A percentile compares a stretch with the other conserved stretches of the same genome.
These are phyloP conservation scores for Colletotrichum sp. DNA, from an alignment of 2,329 filamentous ascomycete species.

Conservation along the genomic window DNA sequence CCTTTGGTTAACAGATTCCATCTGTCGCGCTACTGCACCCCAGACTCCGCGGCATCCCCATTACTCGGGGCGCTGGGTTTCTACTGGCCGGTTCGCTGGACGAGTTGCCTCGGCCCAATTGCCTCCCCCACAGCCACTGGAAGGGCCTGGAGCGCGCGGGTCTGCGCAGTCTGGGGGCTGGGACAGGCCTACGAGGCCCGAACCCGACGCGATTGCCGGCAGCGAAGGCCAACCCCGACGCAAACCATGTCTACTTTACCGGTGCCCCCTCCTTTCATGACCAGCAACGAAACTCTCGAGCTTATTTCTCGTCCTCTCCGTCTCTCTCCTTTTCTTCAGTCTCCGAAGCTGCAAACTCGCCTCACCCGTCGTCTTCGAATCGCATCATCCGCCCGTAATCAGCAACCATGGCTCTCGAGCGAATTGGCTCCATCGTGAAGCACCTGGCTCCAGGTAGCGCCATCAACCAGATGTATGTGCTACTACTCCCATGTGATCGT, in stretches of 20 bases:
- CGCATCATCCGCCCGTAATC: conserved; percentile 27
- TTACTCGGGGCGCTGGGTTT: not conserved
- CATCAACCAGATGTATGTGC: conserved; percentile 76
- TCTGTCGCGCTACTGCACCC: conserved; percentile 14
- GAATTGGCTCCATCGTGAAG: conserved; percentile 85
- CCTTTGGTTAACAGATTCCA: not conserved
- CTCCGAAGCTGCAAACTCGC: not conserved
- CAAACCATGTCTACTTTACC: conserved; percentile 15
- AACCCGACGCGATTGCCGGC: conserved; percentile 19
- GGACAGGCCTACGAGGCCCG: not conserved
- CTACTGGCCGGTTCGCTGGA: conserved; percentile 1
- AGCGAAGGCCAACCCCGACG: conserved; percentile 12
- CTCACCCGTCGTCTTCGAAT: not conserved
- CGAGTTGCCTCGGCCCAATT: conserved; percentile 22
- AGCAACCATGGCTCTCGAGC: conserved; percentile 75
- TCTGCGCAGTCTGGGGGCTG: not conserved
- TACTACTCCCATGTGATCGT: conserved; percentile 8
- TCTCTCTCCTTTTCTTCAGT: not conserved
- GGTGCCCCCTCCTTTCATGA: not conserved
- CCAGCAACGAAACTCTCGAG: conserved; percentile 5
- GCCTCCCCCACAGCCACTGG: conserved; percentile 11
- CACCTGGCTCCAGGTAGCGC: conserved; percentile 80
- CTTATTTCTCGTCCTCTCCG: not conserved
- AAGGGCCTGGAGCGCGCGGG: not conserved
- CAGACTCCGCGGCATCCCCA: not conserved